These are phyloP conservation scores for Wickerhamomyces sp. DNA, from an alignment of 1,139 yeast genomes.

Conservation along the genomic window DNA sequence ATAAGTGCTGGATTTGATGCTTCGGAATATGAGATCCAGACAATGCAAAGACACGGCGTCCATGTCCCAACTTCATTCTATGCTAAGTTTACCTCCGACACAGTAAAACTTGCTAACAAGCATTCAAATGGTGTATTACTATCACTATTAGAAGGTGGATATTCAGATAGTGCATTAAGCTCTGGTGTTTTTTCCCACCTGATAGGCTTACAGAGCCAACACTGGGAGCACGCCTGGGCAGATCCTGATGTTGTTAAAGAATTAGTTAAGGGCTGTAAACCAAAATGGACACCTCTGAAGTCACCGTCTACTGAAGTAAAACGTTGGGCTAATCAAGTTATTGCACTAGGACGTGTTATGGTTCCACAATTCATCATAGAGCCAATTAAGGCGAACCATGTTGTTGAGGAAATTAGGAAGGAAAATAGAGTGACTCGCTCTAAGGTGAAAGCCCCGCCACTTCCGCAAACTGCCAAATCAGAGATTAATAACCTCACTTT, in stretches of 20 bases:
- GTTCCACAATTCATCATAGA: constrained; percentile 41
- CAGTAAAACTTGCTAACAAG: constrained; percentile 57
- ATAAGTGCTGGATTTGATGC: constrained; percentile 90
- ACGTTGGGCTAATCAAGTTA: constrained; percentile 66
- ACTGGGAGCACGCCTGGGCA: constrained; percentile 66
- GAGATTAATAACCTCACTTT: neutral
- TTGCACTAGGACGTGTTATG: constrained; percentile 62
- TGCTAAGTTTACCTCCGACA: constrained; percentile 68
- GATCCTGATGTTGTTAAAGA: constrained; percentile 60
- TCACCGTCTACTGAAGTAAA: constrained; percentile 41
- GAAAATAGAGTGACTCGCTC: neutral
- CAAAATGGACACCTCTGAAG: constrained; percentile 58
- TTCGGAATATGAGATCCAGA: constrained; percentile 73
- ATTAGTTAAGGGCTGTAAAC: constrained; percentile 64
- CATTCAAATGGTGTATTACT: constrained; percentile 61
- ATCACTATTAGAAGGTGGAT: constrained; percentile 82
- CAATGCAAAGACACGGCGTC: constrained; percentile 84
- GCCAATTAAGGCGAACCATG: neutral
- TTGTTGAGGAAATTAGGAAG: neutral
- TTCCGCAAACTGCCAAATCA: neutral
- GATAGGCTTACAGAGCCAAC: constrained; percentile 54
- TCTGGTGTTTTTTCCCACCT: constrained; percentile 81
- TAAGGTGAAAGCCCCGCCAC: neutral
- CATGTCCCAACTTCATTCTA: constrained; percentile 83
- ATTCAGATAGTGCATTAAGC: constrained; percentile 76